phyloP scores from a whole-genome alignment of 2,329 filamentous ascomycete species.

The Hypocrella siamensis region DNA sequence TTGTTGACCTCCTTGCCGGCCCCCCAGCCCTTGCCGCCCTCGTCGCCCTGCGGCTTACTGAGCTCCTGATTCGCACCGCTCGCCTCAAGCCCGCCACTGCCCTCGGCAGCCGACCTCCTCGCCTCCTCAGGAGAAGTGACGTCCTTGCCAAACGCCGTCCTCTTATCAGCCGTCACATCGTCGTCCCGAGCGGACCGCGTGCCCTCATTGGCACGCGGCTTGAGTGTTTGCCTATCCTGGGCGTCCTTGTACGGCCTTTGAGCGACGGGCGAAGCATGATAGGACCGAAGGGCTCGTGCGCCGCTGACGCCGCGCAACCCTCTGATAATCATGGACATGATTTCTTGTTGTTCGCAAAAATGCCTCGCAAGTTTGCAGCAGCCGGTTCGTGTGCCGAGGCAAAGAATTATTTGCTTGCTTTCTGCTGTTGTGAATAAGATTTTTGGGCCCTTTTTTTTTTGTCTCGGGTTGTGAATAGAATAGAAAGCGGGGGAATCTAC shows the following conservation, averaged over 20 bases:
- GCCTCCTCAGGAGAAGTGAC: constrained; percentile 52
- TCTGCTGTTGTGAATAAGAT: too few relatives aligned
- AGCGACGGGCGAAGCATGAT: constrained; percentile 15
- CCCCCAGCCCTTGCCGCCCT: constrained; percentile 14
- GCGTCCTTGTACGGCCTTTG: constrained; percentile 30
- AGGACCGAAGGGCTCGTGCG: constrained; percentile 7
- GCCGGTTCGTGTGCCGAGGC: too few relatives aligned
- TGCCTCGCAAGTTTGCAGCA: neutral
- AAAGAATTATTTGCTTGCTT: too few relatives aligned
- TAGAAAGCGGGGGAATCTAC: too few relatives aligned
- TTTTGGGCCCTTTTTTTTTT: too few relatives aligned
- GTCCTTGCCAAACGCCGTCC: constrained; percentile 53
- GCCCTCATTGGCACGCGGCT: constrained; percentile 50
- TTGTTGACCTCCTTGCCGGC: constrained; percentile 18
- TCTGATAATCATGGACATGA: neutral
- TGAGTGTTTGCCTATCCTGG: constrained; percentile 45
- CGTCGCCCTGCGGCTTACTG: constrained; percentile 5
- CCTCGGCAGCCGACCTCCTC: constrained; percentile 20
- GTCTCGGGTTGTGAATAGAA: too few relatives aligned
- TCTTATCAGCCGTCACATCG: constrained; percentile 33
- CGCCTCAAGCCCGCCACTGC: constrained; percentile 4
- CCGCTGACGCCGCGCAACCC: neutral
- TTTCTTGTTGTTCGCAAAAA: neutral
- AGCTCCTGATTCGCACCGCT: constrained; percentile 4
- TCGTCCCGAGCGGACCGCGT: constrained; percentile 52